These are phyloP conservation scores for Triticum monococcum DNA, from an alignment of 176 grass and related monocot species.

Conservation along the genomic window DNA sequence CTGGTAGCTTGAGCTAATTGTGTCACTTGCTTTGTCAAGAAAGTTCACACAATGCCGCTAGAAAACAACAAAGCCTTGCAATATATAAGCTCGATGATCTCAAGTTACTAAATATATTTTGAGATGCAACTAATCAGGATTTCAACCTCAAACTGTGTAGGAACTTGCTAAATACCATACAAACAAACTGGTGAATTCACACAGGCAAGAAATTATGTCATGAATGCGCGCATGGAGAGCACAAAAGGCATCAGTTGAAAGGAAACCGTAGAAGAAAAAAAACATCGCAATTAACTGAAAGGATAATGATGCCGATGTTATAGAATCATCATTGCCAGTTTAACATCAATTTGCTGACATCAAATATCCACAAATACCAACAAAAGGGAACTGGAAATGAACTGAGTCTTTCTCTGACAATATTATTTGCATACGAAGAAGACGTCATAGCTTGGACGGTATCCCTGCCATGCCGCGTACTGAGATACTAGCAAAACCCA, in stretches of 20 bases:
- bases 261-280: neutral
- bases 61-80: neutral
- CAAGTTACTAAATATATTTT: neutral
- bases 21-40: neutral
- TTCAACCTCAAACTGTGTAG: neutral
- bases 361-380: constrained; percentile 25
- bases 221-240: neutral
- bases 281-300: constrained; percentile 2
- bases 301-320: constrained; percentile 1
- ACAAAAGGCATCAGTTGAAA: neutral
- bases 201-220: neutral
- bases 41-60: neutral
- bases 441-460: neutral
- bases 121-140: neutral
- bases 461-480: constrained; percentile 19
- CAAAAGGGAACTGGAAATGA: constrained; percentile 14
- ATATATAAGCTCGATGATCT: neutral
- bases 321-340: neutral
- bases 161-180: no score
- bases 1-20: neutral
- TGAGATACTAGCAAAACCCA: neutral
- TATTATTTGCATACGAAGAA: constrained; percentile 45
- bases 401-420: constrained; percentile 4
- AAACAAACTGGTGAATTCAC: neutral
- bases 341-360: constrained; percentile 36